phyloP scores from a whole-genome alignment of 2,329 filamentous ascomycete genomes.

The Lachnellula occidentalis region DNA sequence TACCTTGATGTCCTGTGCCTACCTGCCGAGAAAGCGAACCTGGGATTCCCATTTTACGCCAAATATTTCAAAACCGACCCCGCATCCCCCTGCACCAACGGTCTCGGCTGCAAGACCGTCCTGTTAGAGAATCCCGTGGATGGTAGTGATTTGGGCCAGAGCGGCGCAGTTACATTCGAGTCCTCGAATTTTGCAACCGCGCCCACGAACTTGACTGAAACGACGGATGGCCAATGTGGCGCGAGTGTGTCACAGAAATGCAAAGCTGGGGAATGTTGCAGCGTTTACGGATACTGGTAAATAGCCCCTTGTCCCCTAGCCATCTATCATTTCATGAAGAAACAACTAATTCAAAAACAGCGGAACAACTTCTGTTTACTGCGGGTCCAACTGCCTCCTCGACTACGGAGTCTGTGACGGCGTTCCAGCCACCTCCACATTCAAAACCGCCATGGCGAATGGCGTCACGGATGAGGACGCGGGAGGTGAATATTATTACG shows the following conservation, averaged over 20 bases:
- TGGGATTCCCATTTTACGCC: conserved; percentile 61
- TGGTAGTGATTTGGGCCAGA: conserved; percentile 6
- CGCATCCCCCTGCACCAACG: conserved; percentile 32
- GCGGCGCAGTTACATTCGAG: conserved; percentile 14
- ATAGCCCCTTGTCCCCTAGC: background rate
- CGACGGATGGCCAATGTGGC: conserved; percentile 12
- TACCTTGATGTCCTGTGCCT: conserved; percentile 49
- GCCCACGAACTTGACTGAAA: conserved; percentile 13
- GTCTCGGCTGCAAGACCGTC: conserved; percentile 51
- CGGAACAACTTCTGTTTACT: conserved; percentile 6
- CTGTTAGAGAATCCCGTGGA: conserved; percentile 44
- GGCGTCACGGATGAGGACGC: background rate
- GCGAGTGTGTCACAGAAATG: conserved; percentile 7
- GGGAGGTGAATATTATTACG: conserved; percentile 65
- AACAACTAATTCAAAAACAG: background rate
- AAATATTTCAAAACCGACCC: conserved; percentile 54
- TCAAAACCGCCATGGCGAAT: background rate
- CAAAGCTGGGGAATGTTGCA: conserved; percentile 10
- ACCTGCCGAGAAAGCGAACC: conserved; percentile 47
- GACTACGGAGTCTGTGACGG: conserved; percentile 9
- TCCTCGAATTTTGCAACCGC: conserved; percentile 1
- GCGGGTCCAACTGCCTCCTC: conserved; percentile 8
- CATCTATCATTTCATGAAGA: background rate
- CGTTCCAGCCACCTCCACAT: background rate
- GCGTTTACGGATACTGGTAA: conserved; percentile 8